A percentile compares a stretch with the other conserved stretches of the same genome.
Conservation (phyloP, 164 flowering plant species). For the Taxillus chinensis region DNA sequence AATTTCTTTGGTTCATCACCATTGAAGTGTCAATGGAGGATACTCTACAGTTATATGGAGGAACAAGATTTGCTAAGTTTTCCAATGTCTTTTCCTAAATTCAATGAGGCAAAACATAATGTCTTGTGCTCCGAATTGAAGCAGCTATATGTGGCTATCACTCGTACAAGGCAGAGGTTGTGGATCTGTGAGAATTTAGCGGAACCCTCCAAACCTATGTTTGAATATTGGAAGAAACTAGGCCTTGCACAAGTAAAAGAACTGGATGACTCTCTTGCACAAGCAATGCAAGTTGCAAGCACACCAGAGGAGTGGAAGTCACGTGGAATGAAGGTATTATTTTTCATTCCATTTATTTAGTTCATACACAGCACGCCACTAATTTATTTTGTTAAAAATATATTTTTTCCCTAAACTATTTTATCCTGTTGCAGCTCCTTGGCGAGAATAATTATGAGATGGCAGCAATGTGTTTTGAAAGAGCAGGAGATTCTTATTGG, state of each 20-base stretch:
- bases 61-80: slow-evolving; percentile 25
- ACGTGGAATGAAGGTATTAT: slow-evolving; percentile 50
- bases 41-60: slow-evolving; percentile 56
- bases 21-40: slow-evolving; percentile 61
- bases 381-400: not conserved
- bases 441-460: slow-evolving; percentile 51
- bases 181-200: slow-evolving; percentile 66
- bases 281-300: slow-evolving; percentile 58
- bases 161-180: slow-evolving; percentile 74
- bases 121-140: slow-evolving; percentile 71
- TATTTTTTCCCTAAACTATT: too few relatives aligned
- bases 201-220: slow-evolving; percentile 48
- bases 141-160: slow-evolving; percentile 78
- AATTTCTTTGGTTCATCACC: slow-evolving; percentile 74
- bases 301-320: slow-evolving; percentile 60
- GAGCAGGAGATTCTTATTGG: slow-evolving; percentile 47
- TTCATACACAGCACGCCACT: not conserved
- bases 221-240: slow-evolving; percentile 65
- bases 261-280: slow-evolving; percentile 52
- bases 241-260: slow-evolving; percentile 39
- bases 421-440: slow-evolving; percentile 34
- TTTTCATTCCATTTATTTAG: not conserved
- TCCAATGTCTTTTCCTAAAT: slow-evolving; percentile 30
- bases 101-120: slow-evolving; percentile 27
- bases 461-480: slow-evolving; percentile 77